Conservation (phyloP, 352 stramenopile species). For the Nothophytophthora sp. region DNA sequence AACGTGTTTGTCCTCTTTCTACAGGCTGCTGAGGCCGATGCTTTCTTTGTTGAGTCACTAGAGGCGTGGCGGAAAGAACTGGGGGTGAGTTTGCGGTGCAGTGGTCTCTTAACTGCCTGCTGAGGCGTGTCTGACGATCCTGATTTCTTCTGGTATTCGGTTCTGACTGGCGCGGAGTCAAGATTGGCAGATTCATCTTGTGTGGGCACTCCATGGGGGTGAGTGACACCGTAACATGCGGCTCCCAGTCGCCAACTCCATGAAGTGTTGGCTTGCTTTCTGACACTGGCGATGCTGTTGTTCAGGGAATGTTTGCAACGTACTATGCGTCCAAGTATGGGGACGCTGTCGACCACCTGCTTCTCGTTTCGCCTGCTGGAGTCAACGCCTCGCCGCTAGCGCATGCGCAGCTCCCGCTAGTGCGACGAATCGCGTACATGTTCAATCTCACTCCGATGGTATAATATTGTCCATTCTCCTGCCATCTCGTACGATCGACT, state of each 20-base stretch:
- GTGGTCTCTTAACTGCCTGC: no score
- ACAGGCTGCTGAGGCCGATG: slow-evolving; percentile 54
- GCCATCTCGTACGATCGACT: no score
- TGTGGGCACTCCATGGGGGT: slow-evolving; percentile 75
- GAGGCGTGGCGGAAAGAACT: slow-evolving; percentile 64
- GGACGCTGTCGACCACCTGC: slow-evolving; percentile 55
- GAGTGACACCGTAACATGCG: no score
- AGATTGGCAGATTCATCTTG: slow-evolving; percentile 64
- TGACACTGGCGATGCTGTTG: no score
- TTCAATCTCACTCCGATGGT: slow-evolving; percentile 64
- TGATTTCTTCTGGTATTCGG: no score
- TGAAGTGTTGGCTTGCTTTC: no score
- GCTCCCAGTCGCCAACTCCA: no score
- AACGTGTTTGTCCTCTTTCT: neutral
- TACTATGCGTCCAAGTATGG: slow-evolving; percentile 67
- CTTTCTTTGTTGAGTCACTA: slow-evolving; percentile 73
- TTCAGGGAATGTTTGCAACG: slow-evolving; percentile 65
- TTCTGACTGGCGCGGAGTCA: neutral
- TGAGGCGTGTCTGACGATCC: neutral
- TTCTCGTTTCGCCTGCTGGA: slow-evolving; percentile 67
- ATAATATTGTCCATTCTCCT: no score
- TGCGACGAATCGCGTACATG: slow-evolving; percentile 24
- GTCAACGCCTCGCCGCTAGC: slow-evolving; percentile 33
- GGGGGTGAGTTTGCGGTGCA: slow-evolving; percentile 34
- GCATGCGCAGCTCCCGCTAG: slow-evolving; percentile 32